phyloP scores from a whole-genome alignment of 257 asterid genomes.

The Ajuga chamaepitys region DNA sequence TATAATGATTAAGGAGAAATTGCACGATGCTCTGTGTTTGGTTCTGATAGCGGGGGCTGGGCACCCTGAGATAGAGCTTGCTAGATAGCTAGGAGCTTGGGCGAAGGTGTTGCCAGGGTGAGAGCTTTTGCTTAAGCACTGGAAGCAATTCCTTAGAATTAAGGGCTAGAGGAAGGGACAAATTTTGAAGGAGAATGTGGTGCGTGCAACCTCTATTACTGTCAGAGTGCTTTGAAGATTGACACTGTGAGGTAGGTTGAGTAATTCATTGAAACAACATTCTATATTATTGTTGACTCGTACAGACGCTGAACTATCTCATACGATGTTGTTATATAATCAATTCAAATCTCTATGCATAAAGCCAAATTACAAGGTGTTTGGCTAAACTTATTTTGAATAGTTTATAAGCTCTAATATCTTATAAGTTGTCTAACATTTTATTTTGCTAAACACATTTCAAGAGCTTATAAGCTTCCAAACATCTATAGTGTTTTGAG shows the following conservation, averaged over 20 bases:
- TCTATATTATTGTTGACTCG: too few species aligned
- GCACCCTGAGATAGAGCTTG: constrained; percentile 97
- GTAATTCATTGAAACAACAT: not conserved
- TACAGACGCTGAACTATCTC: too few species aligned
- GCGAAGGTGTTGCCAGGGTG: constrained; percentile 92
- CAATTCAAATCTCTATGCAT: too few species aligned
- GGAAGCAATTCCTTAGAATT: constrained; percentile 91
- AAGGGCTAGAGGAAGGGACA: constrained; percentile 99
- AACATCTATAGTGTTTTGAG: too few species aligned
- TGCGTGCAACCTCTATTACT: constrained; percentile 95
- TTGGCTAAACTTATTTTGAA: too few species aligned
- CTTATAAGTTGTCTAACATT: too few species aligned
- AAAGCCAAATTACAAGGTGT: too few species aligned
- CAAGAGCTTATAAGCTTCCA: constrained; percentile 18
- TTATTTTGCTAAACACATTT: too few species aligned
- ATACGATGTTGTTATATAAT: too few species aligned
- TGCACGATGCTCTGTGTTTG: constrained; percentile 96
- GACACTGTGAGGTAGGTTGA: constrained; percentile 86
- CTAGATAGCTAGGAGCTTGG: constrained; percentile 97
- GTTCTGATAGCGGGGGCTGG: constrained; percentile 99
- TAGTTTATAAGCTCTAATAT: too few species aligned
- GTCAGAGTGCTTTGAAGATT: constrained; percentile 94
- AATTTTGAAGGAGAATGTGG: constrained; percentile 93
- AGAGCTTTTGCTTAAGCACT: constrained; percentile 92
- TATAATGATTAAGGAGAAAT: constrained; percentile 95